phyloP scores from a whole-genome alignment of 352 stramenopile species.

The Pythium sp. region DNA sequence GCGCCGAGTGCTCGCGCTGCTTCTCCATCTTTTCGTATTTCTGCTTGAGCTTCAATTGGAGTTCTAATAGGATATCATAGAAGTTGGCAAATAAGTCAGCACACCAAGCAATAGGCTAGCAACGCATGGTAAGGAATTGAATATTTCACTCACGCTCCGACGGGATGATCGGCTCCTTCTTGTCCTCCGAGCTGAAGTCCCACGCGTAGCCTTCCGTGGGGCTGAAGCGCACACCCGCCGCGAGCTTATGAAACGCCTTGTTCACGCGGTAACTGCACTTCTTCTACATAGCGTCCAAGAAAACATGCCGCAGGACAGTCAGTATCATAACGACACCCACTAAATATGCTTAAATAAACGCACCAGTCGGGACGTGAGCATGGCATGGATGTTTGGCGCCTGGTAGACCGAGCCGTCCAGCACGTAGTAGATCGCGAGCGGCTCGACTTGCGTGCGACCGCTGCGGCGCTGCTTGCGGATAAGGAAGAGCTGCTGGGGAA shows the following conservation, averaged over 20 bases:
- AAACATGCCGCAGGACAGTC: not conserved
- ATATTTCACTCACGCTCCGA: constrained; percentile 67
- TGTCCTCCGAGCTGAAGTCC: constrained; percentile 86
- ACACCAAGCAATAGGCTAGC: not conserved
- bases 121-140: not conserved
- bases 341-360: constrained; percentile 4
- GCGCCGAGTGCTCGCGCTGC: constrained; percentile 78
- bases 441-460: constrained; percentile 71
- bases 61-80: constrained; percentile 30
- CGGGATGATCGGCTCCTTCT: constrained; percentile 82
- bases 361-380: constrained; percentile 85
- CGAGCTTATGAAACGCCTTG: constrained; percentile 77
- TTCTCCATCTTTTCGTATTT: constrained; percentile 88
- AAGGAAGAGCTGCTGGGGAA: constrained; percentile 85
- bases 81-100: not conserved
- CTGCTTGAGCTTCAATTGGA: constrained; percentile 85
- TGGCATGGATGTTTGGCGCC: constrained; percentile 84
- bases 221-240: constrained; percentile 78
- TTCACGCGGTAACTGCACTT: constrained; percentile 86
- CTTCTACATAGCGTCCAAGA: constrained; percentile 38
- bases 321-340: not conserved
- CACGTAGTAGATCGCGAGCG: constrained; percentile 87
- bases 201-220: constrained; percentile 83
- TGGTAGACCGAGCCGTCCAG: constrained; percentile 87
- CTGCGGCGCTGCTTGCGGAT: constrained; percentile 85